Evolutionary conservation across 192 early-diverging fungal species (phyloP), one percentile per base, ranked within the genome.

Genomic region (Entomortierella parvispora): DNA sequence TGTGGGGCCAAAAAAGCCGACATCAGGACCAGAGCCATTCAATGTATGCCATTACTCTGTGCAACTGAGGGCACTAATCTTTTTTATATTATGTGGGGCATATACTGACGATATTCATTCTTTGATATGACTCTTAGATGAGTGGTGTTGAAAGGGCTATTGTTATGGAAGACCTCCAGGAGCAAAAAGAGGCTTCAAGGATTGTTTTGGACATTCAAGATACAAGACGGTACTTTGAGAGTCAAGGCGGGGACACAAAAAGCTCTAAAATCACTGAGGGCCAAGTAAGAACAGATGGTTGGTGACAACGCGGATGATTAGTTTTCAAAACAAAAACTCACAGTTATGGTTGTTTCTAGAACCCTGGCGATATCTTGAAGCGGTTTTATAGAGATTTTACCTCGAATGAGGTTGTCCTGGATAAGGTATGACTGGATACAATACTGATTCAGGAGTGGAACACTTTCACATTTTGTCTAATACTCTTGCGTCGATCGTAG

Each of bases 181-280:
- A 82, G 6, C 79, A 81, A 11, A 54, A 77, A 9, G 81, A 81
- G 10, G 76, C 82, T 25, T 81, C 83, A 23, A 82, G 69, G 37
- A 85, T 88, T 17, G 65, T 82, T 15, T 77, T 96, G 22, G 83
- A 92, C 54, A 96, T 96, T 58, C 84, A 89, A 44, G 93, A 96
- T 80, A 84, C 86, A 32, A 63, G 84, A 32, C 80, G 89, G 15
- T 95, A 96, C 60, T 93, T 95, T 79, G 88, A 92, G 52, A 93
- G 88, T 70, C 90, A 90, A 47, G 83, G 78, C 44, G 71, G 71
- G 5, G 65, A 65, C 32, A n/a, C 55, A 17, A 54, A 61, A 45
- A 72, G 72, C 20, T 45, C 65, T 31, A 69, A 80, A 37, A 63
- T 79, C 15, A 37, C 40, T 14, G 68, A 77, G 18, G 54, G 55